Base-by-base conservation (phyloP, 305 asterid species). In the Stenogyne calaminthoides region DNA sequence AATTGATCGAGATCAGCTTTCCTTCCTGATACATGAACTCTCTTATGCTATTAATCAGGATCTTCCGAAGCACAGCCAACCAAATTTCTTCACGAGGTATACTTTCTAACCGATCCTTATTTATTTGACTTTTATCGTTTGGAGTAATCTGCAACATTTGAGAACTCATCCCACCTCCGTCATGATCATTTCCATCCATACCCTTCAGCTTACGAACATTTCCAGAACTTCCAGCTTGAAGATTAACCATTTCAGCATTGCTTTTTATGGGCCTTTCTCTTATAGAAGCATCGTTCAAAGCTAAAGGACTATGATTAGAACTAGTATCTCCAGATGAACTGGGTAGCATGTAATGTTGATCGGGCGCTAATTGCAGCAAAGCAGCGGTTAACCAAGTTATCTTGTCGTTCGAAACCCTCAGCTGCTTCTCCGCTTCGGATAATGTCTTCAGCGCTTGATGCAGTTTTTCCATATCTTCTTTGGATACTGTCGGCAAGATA, bases 321-420 rank as follows among this genome's bases (percentile, higher is more conserved):
- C 96, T 92, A 19, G 90, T 80, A 54, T 92, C 96, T 3, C 85
- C 84, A 9, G 98, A 89, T 60, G 98, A 95, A 83, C 71, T 80
- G 37, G 94, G 96, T 16, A 88, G 70, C 80, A 84, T 70, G 76
- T 89, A 91, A 74, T 91, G 97, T 76, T 88, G 96, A 81, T 95
- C 98, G 10, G 98, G 99, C 64, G 99, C 99, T 76, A 95, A 92
- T 80, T 95, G 99, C 80, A 95, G 83, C 68, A 95, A 74, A n/a
- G 98, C 98, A 39, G 98, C 99, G 0, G 99, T 95, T 73, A 95
- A 89, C 99, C 99, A 95, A 42, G 99, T 95, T 61, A 89, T 84
- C 82, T 84, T 83, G 84, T 93, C 99, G 55, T 81, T 91, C 6
- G 99, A 89, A 71, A 86, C 84, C 85, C 99, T 89, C 78, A 95